phyloP scores from a whole-genome alignment of 2,329 filamentous ascomycete genomes.

The Myriosclerotinia duriaeana region DNA sequence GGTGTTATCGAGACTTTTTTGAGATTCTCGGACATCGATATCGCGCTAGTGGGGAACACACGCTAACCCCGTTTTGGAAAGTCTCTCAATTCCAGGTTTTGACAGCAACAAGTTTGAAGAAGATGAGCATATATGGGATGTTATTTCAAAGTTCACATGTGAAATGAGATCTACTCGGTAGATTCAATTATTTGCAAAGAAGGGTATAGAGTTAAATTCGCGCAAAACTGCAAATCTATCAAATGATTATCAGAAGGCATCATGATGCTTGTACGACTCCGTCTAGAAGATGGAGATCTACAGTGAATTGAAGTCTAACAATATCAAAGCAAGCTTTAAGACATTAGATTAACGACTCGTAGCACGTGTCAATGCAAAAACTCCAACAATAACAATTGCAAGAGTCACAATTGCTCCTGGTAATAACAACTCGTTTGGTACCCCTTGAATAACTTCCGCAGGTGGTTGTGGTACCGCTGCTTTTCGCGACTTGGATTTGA shows the following conservation, averaged over 20 bases:
- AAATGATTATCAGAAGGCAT: constrained; percentile 22
- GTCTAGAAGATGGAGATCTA: constrained; percentile 17
- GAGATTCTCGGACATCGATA: constrained; percentile 29
- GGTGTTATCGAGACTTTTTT: constrained; percentile 34
- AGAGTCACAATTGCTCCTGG: constrained; percentile 94
- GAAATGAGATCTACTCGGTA: neutral
- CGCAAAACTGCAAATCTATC: constrained; percentile 25
- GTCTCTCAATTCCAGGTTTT: neutral
- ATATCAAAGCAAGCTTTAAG: constrained; percentile 23
- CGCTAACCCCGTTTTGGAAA: constrained; percentile 26
- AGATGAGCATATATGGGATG: neutral
- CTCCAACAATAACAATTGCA: constrained; percentile 88
- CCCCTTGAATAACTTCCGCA: constrained; percentile 78
- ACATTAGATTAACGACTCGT: constrained; percentile 46
- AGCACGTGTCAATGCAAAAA: constrained; percentile 81
- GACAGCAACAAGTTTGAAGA: neutral
- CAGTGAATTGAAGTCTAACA: constrained; percentile 26
- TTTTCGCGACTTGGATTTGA: constrained; percentile 41
- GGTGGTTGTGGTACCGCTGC: constrained; percentile 41
- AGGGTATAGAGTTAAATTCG: constrained; percentile 24
- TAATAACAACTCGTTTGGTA: constrained; percentile 90
- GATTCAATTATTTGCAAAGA: constrained; percentile 8
- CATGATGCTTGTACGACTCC: constrained; percentile 20
- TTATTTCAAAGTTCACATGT: neutral
- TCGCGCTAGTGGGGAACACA: constrained; percentile 27